Evolutionary conservation across 805 yeast species (phyloP).

Genomic region (Grigorovia transvaalensis): DNA sequence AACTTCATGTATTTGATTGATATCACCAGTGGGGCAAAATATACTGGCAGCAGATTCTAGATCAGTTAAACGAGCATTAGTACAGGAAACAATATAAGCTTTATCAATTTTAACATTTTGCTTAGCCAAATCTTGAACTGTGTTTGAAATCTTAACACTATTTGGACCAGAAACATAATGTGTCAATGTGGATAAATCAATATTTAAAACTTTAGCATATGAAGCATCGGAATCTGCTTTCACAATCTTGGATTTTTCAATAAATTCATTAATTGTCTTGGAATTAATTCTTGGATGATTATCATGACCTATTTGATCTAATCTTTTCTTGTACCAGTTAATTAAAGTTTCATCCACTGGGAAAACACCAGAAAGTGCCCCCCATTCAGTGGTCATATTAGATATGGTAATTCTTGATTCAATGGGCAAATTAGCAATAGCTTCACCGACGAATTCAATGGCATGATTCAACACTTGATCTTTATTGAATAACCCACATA

Average conservation of each 20-base stretch:
- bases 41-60: conserved; percentile 90
- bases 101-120: conserved; percentile 74
- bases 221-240: conserved; percentile 65
- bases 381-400: conserved; percentile 98
- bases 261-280: conserved; percentile 39
- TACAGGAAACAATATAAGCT: conserved; percentile 96
- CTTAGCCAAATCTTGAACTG: conserved; percentile 62
- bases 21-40: conserved; percentile 35
- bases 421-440: conserved; percentile 54
- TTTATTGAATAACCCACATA: conserved; percentile 86
- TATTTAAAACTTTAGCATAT: conserved; percentile 78
- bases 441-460: conserved; percentile 84
- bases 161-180: conserved; percentile 96
- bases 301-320: conserved; percentile 30
- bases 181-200: conserved; percentile 70
- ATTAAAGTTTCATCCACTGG: conserved; percentile 82
- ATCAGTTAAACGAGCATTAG: conserved; percentile 88
- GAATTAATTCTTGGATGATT: conserved; percentile 78
- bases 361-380: conserved; percentile 92
- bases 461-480: conserved; percentile 93
- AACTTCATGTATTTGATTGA: conserved; percentile 43
- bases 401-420: conserved; percentile 90
- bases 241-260: conserved; percentile 7
- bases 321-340: conserved; percentile 65
- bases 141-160: conserved; percentile 82